Conservation (phyloP, 2,329 filamentous ascomycete species). For the Nothomitra cinnamomea region DNA sequence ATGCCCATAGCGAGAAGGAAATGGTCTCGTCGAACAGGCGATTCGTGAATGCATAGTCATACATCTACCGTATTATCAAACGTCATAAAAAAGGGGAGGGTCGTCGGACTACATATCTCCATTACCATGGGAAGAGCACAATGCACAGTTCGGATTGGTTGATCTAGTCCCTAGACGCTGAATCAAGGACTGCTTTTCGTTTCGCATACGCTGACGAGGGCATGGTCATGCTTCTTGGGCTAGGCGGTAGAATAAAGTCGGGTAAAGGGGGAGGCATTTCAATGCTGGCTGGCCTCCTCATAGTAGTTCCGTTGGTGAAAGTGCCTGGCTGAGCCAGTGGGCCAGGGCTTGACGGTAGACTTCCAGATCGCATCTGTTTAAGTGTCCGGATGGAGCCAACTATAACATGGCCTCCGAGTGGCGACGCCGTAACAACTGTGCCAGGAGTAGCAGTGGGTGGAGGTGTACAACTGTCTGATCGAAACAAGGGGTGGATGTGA, state of each 20-base stretch:
- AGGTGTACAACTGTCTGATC: conserved; percentile 51
- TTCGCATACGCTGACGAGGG: not conserved
- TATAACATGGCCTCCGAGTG: conserved; percentile 48
- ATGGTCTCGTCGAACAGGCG: too few relatives aligned
- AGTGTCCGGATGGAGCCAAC: conserved; percentile 35
- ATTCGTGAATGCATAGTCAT: too few relatives aligned
- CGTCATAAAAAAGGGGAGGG: too few relatives aligned
- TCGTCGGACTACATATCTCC: too few relatives aligned
- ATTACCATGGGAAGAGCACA: too few relatives aligned
- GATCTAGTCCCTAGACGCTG: not conserved
- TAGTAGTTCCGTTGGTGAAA: conserved; percentile 26
- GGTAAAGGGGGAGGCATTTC: conserved; percentile 1
- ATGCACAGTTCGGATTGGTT: not conserved
- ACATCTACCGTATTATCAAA: too few relatives aligned
- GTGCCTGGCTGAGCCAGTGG: conserved; percentile 35
- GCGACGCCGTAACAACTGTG: conserved; percentile 54
- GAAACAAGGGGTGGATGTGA: conserved; percentile 64
- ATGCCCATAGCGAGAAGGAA: too few relatives aligned
- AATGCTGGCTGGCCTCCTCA: not conserved
- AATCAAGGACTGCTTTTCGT: not conserved
- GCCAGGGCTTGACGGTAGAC: conserved; percentile 30
- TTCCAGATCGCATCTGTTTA: conserved; percentile 38
- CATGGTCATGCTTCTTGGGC: not conserved
- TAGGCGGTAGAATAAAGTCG: conserved; percentile 2
- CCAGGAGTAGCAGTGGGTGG: conserved; percentile 49